phyloP scores from a whole-genome alignment of 768 basidiomycete species.

The Tricholoma sp. region DNA sequence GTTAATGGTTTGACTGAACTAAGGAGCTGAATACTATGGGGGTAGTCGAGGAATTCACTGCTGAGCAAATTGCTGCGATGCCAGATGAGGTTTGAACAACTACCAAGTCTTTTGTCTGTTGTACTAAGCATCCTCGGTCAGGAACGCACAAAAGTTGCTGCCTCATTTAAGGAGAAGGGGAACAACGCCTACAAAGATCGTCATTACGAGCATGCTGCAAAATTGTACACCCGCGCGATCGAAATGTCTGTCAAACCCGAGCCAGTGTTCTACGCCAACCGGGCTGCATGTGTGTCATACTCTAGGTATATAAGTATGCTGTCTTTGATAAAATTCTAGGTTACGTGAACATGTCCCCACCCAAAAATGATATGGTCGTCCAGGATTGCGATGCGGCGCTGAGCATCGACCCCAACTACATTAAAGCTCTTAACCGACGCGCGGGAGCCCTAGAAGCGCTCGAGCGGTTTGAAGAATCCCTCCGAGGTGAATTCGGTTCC shows the following conservation, averaged over 20 bases:
- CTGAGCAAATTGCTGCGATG: slow-evolving; percentile 53
- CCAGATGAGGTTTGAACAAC: slow-evolving; percentile 45
- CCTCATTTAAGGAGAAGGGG: slow-evolving; percentile 63
- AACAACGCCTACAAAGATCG: slow-evolving; percentile 64
- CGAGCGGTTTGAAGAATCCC: slow-evolving; percentile 64
- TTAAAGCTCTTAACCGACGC: slow-evolving; percentile 88
- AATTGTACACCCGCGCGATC: slow-evolving; percentile 73
- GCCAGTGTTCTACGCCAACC: slow-evolving; percentile 94
- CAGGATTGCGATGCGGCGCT: slow-evolving; percentile 88
- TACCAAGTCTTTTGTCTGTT: too few species aligned
- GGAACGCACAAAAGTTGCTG: slow-evolving; percentile 64
- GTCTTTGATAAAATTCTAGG: slow-evolving; percentile 36
- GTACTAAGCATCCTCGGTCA: slow-evolving; percentile 17
- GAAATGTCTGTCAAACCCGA: slow-evolving; percentile 71
- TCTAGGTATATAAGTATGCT: neutral
- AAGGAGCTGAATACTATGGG: slow-evolving; percentile 13
- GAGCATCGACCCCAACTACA: slow-evolving; percentile 74
- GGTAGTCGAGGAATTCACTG: slow-evolving; percentile 33
- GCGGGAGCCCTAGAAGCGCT: slow-evolving; percentile 81
- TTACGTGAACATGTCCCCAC: slow-evolving; percentile 88
- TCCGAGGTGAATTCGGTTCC: slow-evolving; percentile 55
- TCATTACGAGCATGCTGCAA: slow-evolving; percentile 53
- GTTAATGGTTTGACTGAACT: slow-evolving; percentile 5
- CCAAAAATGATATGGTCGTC: slow-evolving; percentile 77
- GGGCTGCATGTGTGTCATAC: slow-evolving; percentile 78